phyloP scores from a whole-genome alignment of 1,284 basidiomycete species.

The Trametes pubescens region DNA sequence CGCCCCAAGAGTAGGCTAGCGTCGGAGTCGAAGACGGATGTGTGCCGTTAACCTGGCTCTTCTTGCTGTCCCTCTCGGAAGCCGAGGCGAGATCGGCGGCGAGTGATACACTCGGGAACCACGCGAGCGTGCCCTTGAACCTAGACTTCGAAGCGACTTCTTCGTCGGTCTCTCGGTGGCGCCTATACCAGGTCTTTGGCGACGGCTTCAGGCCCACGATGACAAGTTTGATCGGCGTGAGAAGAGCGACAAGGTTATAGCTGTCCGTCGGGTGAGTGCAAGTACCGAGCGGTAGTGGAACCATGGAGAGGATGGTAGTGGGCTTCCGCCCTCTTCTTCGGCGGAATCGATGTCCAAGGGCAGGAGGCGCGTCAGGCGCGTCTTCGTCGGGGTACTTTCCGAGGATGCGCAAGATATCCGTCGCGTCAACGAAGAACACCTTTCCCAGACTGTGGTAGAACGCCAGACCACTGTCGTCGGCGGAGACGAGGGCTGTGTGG shows the following conservation, averaged over 20 bases:
- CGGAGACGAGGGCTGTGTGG: slow-evolving; percentile 93
- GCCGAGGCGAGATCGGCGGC: slow-evolving; percentile 27
- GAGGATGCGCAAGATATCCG: slow-evolving; percentile 93
- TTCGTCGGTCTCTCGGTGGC: slow-evolving; percentile 64
- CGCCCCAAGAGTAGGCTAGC: slow-evolving; percentile 87
- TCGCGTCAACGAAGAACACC: slow-evolving; percentile 94
- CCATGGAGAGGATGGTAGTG: slow-evolving; percentile 78
- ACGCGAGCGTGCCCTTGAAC: slow-evolving; percentile 72
- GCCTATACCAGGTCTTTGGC: slow-evolving; percentile 93
- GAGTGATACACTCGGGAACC: slow-evolving; percentile 72
- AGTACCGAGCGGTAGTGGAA: slow-evolving; percentile 86
- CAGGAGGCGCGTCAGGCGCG: slow-evolving; percentile 27
- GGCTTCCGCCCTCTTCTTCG: slow-evolving; percentile 51
- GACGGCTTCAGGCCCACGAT: slow-evolving; percentile 93
- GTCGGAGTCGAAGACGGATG: slow-evolving; percentile 54
- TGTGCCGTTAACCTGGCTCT: slow-evolving; percentile 35
- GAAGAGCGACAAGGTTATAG: slow-evolving; percentile 87
- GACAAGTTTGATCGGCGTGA: slow-evolving; percentile 92
- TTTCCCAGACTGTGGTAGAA: slow-evolving; percentile 98
- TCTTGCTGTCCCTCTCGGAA: slow-evolving; percentile 42
- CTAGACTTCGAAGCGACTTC: slow-evolving; percentile 52
- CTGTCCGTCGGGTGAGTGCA: slow-evolving; percentile 80
- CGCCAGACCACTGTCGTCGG: slow-evolving; percentile 90
- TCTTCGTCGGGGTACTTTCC: slow-evolving; percentile 85
- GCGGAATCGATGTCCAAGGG: slow-evolving; percentile 37